Percentiles rank a stretch among this genome's conserved stretches.
Conservation (phyloP, 768 basidiomycete genomes). For the Baorangia bicolor region DNA sequence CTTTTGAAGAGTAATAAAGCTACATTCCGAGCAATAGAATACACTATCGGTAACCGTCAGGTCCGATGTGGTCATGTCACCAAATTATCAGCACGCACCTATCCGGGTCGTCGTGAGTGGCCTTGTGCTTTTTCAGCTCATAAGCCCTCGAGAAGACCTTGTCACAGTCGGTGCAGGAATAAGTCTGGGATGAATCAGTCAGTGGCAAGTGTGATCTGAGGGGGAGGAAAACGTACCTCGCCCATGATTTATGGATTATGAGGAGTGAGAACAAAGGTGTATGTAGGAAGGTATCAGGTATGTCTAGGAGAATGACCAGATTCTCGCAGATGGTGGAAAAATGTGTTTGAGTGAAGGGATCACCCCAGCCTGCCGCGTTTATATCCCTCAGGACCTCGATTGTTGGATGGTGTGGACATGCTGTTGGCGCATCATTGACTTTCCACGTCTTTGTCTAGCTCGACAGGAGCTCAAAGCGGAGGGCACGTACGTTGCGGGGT, state of each 20-base stretch:
- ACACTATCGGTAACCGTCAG: constrained; percentile 7
- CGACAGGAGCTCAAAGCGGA: constrained; percentile 9
- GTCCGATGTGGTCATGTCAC: background rate
- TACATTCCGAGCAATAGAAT: constrained; percentile 20
- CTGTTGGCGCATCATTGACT: background rate
- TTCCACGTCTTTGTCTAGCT: background rate
- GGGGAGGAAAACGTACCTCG: background rate
- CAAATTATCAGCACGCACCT: background rate
- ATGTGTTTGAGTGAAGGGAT: background rate
- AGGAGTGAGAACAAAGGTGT: background rate
- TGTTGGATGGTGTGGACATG: constrained; percentile 1
- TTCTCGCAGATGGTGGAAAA: constrained; percentile 4
- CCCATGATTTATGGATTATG: constrained; percentile 6
- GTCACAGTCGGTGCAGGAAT: constrained; percentile 18
- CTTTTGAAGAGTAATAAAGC: constrained; percentile 19
- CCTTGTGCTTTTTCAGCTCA: constrained; percentile 25
- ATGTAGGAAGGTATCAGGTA: background rate
- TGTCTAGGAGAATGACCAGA: constrained; percentile 20
- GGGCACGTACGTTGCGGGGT: background rate
- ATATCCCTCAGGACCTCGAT: constrained; percentile 8
- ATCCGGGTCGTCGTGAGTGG: constrained; percentile 10
- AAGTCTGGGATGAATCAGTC: constrained; percentile 4
- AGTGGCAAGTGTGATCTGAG: background rate
- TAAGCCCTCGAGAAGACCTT: constrained; percentile 13
- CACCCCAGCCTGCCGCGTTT: constrained; percentile 1